A percentile compares a stretch with the other conserved stretches of the same genome.
Conservation (phyloP, 257 asterid genomes). For the Catharanthus roseus region DNA sequence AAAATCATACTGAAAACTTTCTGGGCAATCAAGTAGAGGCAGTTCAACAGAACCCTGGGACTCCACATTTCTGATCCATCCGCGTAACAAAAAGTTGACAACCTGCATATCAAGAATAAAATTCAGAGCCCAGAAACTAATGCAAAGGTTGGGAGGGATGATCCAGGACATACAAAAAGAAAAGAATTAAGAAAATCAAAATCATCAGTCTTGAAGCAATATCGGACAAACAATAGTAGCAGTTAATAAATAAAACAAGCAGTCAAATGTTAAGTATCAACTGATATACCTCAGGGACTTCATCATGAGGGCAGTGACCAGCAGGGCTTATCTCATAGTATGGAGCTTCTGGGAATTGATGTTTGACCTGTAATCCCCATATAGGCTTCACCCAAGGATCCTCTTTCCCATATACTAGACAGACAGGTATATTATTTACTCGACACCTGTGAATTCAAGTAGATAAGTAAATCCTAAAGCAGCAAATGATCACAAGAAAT, state of each 20-base stretch:
- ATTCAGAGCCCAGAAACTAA: background rate
- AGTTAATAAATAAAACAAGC: background rate
- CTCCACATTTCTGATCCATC: conserved; percentile 79
- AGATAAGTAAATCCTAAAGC: background rate
- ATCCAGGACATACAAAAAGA: background rate
- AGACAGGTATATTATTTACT: conserved; percentile 51
- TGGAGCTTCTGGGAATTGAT: conserved; percentile 66
- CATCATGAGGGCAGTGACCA: conserved; percentile 99
- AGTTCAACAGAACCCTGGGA: conserved; percentile 46
- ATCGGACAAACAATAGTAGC: background rate
- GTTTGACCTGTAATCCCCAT: conserved; percentile 67
- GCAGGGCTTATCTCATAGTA: conserved; percentile 92
- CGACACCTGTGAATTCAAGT: conserved; percentile 48
- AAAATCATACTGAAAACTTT: conserved; percentile 27
- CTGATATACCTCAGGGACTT: conserved; percentile 82
- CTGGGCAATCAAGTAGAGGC: conserved; percentile 58
- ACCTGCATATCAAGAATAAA: conserved; percentile 39
- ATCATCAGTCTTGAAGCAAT: too few relatives aligned
- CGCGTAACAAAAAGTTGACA: conserved; percentile 73
- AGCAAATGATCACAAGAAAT: background rate
- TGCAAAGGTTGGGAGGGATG: background rate
- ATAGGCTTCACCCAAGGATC: conserved; percentile 95
- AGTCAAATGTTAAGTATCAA: background rate
- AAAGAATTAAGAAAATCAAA: background rate
- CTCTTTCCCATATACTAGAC: conserved; percentile 85